A percentile compares a stretch with the other conserved stretches of the same genome.
Conservation (phyloP, 352 stramenopile genomes). For the Pseudoperonospora humuli region DNA sequence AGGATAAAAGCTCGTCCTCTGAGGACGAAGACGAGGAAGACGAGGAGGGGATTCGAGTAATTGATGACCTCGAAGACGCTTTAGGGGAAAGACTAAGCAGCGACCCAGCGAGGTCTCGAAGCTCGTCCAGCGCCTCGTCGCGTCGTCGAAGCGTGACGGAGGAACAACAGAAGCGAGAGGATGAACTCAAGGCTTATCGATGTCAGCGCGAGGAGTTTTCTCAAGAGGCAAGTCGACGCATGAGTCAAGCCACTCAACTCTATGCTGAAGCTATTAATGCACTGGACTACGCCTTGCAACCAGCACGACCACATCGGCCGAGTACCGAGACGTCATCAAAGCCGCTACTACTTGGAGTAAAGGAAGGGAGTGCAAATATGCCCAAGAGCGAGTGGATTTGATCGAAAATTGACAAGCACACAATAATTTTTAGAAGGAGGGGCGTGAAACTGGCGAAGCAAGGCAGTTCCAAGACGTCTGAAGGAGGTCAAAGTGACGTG, state of each 20-base stretch:
- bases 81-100: conserved; percentile 21
- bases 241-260: conserved; percentile 48
- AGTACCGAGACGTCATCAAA: conserved; percentile 29
- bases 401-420: neutral
- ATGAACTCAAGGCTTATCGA: conserved; percentile 23
- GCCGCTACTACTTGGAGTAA: conserved; percentile 44
- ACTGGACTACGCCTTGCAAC: conserved; percentile 43
- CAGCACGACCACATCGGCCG: conserved; percentile 24
- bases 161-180: conserved; percentile 24
- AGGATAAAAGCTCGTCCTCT: conserved; percentile 19
- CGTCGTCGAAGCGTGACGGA: conserved; percentile 21
- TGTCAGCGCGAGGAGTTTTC: conserved; percentile 30
- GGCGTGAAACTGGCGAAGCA: conserved; percentile 14
- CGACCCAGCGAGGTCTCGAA: conserved; percentile 24
- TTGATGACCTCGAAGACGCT: conserved; percentile 34
- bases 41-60: conserved; percentile 23
- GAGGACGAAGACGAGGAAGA: conserved; percentile 28
- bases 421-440: conserved; percentile 1
- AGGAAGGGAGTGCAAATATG: conserved; percentile 31
- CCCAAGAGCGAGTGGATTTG: conserved; percentile 48
- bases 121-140: conserved; percentile 25
- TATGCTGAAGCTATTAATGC: conserved; percentile 47
- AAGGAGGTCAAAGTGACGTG: neutral
- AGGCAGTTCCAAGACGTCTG: conserved; percentile 11
- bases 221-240: conserved; percentile 32